These are phyloP conservation scores for Sporothrix brunneoviolacea DNA, from an alignment of 2,329 filamentous ascomycete species.

Conservation along the genomic window DNA sequence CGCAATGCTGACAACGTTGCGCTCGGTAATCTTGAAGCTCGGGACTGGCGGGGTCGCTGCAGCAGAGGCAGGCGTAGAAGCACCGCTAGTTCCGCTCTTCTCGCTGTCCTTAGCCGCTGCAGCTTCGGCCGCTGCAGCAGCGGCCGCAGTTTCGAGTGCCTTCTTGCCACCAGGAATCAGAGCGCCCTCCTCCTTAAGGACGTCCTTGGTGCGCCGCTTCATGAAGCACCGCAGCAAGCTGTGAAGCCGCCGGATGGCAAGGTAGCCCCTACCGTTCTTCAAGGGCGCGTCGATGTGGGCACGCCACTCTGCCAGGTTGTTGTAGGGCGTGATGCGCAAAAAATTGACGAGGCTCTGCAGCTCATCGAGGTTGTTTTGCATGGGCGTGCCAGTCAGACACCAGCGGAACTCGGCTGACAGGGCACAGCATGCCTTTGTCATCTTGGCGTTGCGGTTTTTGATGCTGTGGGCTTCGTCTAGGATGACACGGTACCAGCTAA, in stretches of 20 bases:
- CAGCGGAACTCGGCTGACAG: constrained; percentile 82
- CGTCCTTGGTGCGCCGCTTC: constrained; percentile 96
- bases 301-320: constrained; percentile 81
- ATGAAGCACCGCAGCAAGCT: constrained; percentile 87
- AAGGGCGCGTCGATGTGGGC: constrained; percentile 84
- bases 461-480: constrained; percentile 96
- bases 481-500: constrained; percentile 93
- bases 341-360: constrained; percentile 91
- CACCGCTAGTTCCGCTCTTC: not conserved
- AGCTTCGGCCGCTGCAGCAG: constrained; percentile 27
- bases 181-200: constrained; percentile 82
- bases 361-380: constrained; percentile 98
- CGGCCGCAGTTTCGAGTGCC: constrained; percentile 32
- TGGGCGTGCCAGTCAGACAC: constrained; percentile 92
- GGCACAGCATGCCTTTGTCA: constrained; percentile 85
- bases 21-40: constrained; percentile 84
- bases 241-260: constrained; percentile 82
- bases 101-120: constrained; percentile 37
- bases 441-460: constrained; percentile 96
- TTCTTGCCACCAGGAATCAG: constrained; percentile 68
- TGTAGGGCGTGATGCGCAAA: constrained; percentile 83
- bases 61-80: not conserved
- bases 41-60: constrained; percentile 47
- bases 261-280: constrained; percentile 80
- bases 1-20: constrained; percentile 75